Conservation (phyloP, 768 basidiomycete genomes). For the Dictyophora rubrovolvata region DNA sequence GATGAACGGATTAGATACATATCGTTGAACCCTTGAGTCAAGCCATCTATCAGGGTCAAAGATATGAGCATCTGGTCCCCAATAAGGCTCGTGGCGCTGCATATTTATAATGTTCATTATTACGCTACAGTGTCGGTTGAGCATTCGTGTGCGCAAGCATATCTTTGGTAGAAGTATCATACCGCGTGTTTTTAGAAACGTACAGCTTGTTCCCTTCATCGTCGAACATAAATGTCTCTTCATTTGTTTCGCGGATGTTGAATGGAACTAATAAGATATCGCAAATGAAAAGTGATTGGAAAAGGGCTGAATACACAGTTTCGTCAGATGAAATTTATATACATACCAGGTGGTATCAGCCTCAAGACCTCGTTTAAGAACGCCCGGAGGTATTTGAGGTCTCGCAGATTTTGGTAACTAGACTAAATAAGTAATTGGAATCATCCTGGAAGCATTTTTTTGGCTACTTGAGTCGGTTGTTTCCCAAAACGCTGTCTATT, state of each 20-base stretch:
- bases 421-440: slow-evolving; percentile 11
- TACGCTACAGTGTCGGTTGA: slow-evolving; percentile 12
- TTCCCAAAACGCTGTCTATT: slow-evolving; percentile 13
- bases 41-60: slow-evolving; percentile 29
- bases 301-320: not conserved
- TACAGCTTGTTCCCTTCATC: not conserved
- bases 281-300: not conserved
- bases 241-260: slow-evolving; percentile 15
- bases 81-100: slow-evolving; percentile 22
- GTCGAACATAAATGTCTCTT: slow-evolving; percentile 4
- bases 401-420: not conserved
- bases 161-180: not conserved
- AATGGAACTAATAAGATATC: slow-evolving; percentile 18
- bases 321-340: too few species aligned
- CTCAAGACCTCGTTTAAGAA: slow-evolving; percentile 28
- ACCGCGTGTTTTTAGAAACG: slow-evolving; percentile 1
- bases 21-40: slow-evolving; percentile 11
- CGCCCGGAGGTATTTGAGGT: slow-evolving; percentile 15
- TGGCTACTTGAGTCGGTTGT: slow-evolving; percentile 13
- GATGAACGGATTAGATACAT: slow-evolving; percentile 14
- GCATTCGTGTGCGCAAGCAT: not conserved
- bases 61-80: slow-evolving; percentile 26
- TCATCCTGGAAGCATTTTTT: slow-evolving; percentile 15
- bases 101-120: slow-evolving; percentile 16
- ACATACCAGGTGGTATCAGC: slow-evolving; percentile 23